Percentiles rank a stretch among this genome's conserved stretches.
Evolutionary conservation across 2,329 filamentous ascomycete species (phyloP).

Genomic region (Stagonosporopsis chrysanthemi): DNA sequence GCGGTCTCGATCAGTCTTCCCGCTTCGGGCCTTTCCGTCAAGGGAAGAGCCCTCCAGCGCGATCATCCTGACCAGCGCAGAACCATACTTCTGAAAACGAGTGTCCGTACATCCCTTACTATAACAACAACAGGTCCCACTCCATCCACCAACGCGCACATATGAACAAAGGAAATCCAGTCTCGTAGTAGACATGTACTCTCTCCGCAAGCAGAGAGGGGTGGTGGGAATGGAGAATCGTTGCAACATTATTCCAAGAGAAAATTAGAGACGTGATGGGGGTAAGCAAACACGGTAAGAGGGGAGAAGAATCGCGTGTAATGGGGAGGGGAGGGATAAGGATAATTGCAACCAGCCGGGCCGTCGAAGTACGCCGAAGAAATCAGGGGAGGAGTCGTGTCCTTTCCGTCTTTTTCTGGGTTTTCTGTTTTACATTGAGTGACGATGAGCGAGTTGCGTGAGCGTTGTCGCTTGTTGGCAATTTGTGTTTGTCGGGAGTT

Average conservation of each 20-base stretch:
- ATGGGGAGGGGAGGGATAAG: slow-evolving; percentile 22
- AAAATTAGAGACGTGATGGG: slow-evolving; percentile 31
- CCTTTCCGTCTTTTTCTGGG: slow-evolving; percentile 41
- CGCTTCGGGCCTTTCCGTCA: slow-evolving; percentile 31
- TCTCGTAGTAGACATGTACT: slow-evolving; percentile 45
- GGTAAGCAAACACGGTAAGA: slow-evolving; percentile 38
- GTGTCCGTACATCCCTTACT: slow-evolving; percentile 24
- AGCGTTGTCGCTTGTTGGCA: slow-evolving; percentile 24
- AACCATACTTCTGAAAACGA: slow-evolving; percentile 32
- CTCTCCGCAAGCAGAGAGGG: slow-evolving; percentile 39
- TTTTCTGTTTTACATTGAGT: slow-evolving; percentile 36
- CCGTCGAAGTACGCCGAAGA: slow-evolving; percentile 37
- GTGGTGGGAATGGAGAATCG: slow-evolving; percentile 19
- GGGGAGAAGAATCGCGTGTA: slow-evolving; percentile 21
- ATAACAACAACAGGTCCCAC: slow-evolving; percentile 26
- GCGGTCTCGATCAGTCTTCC: slow-evolving; percentile 40
- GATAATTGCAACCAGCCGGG: slow-evolving; percentile 34
- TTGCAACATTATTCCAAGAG: slow-evolving; percentile 19
- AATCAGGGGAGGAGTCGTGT: slow-evolving; percentile 41
- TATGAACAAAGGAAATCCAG: slow-evolving; percentile 45
- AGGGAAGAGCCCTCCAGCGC: slow-evolving; percentile 34
- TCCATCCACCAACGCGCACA: slow-evolving; percentile 23
- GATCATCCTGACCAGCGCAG: slow-evolving; percentile 33
- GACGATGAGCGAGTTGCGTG: slow-evolving; percentile 34
- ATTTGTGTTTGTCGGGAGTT: slow-evolving; percentile 27